phyloP scores from a whole-genome alignment of 78 protist genomes.

The Reticulomyxa filosa region DNA sequence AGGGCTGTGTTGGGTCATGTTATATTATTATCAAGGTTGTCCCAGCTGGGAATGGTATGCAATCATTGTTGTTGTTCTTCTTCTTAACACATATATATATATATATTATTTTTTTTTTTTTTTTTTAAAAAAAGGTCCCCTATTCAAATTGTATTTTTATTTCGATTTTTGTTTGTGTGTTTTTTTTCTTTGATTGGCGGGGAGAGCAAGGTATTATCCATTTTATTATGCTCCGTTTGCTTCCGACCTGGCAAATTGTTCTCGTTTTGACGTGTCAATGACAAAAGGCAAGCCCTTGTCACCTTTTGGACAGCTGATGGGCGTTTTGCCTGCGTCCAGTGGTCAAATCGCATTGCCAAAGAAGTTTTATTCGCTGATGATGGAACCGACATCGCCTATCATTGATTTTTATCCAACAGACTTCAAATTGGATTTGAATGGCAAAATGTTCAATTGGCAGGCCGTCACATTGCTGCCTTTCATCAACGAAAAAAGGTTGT shows the following conservation, averaged over 20 bases:
- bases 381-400: constrained; percentile 40
- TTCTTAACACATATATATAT: too few relatives aligned
- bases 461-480: constrained; percentile 12
- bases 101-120: too few relatives aligned
- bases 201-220: constrained; percentile 50
- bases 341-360: neutral
- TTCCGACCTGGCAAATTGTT: constrained; percentile 16
- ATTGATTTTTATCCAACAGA: constrained; percentile 63
- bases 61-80: too few relatives aligned
- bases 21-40: constrained; percentile 82
- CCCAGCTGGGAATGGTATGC: constrained; percentile 91
- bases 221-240: constrained; percentile 87
- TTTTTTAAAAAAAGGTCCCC: too few relatives aligned
- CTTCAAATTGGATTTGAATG: constrained; percentile 64
- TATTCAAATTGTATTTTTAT: too few relatives aligned
- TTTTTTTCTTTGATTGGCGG: too few relatives aligned
- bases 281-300: constrained; percentile 33
- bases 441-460: constrained; percentile 20
- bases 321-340: constrained; percentile 58
- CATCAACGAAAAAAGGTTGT: neutral
- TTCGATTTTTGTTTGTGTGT: too few relatives aligned
- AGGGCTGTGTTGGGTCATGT: constrained; percentile 84
- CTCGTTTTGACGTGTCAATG: neutral
- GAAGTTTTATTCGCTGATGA: neutral
- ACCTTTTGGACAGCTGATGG: constrained; percentile 88